Evolutionary conservation across 139 green algal genomes (phyloP).

Genomic region (Penium margaritaceum): DNA sequence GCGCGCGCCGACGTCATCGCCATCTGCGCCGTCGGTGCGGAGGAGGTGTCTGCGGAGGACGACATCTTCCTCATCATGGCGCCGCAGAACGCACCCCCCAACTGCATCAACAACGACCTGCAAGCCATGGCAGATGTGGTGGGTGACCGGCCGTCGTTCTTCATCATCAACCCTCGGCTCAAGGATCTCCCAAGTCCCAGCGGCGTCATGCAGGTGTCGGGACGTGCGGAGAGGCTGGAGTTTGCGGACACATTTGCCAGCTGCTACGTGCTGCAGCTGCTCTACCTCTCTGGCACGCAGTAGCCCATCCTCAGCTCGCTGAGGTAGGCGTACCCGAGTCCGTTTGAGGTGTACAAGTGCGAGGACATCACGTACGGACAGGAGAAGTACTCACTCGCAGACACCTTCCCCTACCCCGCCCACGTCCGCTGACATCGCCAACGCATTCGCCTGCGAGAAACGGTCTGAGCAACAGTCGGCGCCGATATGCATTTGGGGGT

Average conservation of each 20-base stretch:
- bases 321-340: conserved; percentile 18
- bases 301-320: too few relatives aligned
- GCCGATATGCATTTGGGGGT: too few relatives aligned
- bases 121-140: conserved; percentile 43
- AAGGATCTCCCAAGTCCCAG: conserved; percentile 51
- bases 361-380: conserved; percentile 1
- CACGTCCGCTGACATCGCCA: conserved; percentile 9
- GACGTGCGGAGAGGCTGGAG: conserved; percentile 41
- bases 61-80: conserved; percentile 51
- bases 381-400: conserved; percentile 12
- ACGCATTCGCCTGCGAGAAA: conserved; percentile 26
- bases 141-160: conserved; percentile 37
- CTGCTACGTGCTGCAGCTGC: too few relatives aligned
- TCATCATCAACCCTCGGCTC: conserved; percentile 52
- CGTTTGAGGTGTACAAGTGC: conserved; percentile 21
- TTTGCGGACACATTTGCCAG: conserved; percentile 45
- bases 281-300: too few relatives aligned
- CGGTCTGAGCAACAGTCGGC: too few relatives aligned
- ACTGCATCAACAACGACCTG: conserved; percentile 57
- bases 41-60: conserved; percentile 43
- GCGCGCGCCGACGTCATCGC: too few relatives aligned
- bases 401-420: conserved; percentile 3
- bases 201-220: conserved; percentile 47
- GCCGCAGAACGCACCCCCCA: conserved; percentile 68
- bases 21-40: too few relatives aligned